Conservation (phyloP, 768 basidiomycete species). For the Boletus sp. region DNA sequence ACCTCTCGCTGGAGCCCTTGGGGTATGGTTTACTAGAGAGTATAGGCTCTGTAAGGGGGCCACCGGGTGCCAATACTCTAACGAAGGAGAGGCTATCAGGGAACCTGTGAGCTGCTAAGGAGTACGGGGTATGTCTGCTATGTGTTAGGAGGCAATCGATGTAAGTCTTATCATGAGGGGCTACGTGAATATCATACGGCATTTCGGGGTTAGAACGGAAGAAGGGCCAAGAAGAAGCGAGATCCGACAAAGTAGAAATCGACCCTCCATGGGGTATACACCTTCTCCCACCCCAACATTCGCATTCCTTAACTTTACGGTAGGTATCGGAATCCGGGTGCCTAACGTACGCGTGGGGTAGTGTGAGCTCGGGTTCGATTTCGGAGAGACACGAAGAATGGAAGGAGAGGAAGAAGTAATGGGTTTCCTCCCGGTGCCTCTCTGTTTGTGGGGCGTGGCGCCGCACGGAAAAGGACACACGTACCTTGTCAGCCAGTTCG, state of each 20-base stretch:
- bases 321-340: slow-evolving; percentile 59
- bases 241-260: too few species aligned
- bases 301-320: slow-evolving; percentile 11
- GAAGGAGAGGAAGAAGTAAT: not conserved
- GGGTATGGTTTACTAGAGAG: not conserved
- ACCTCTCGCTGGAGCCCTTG: not conserved
- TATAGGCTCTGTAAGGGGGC: not conserved
- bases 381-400: not conserved
- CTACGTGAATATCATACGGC: not conserved
- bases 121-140: not conserved
- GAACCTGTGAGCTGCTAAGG: not conserved
- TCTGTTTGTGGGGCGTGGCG: not conserved
- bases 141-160: not conserved
- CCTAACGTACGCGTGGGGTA: slow-evolving; percentile 32
- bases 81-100: not conserved
- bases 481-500: slow-evolving; percentile 55
- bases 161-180: not conserved
- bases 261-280: not conserved
- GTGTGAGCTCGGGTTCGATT: not conserved
- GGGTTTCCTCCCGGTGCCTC: not conserved
- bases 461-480: not conserved
- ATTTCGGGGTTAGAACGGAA: not conserved
- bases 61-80: not conserved
- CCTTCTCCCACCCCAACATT: too few species aligned
- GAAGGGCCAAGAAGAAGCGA: not conserved